Evolutionary conservation across 352 stramenopile species (phyloP), one percentile per base, ranked within the genome.

Genomic region (Phytopythium ostracodes): DNA sequence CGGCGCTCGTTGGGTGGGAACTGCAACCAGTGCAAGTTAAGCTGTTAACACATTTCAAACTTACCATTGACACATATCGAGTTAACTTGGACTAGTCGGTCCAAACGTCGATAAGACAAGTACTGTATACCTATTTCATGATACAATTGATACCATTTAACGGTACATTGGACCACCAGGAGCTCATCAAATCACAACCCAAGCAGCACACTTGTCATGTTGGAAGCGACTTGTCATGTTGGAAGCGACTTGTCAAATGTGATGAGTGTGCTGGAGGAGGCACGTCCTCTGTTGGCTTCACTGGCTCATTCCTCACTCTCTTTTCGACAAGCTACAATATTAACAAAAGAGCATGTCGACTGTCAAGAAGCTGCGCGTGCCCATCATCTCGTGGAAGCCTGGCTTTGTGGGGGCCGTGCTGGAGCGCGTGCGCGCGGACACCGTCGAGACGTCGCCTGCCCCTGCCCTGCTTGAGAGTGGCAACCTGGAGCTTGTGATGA

Each of bases 301-400:
- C 42, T 5, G 0, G 42, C 42, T 27, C 42, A 15, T 20, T 49
- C 42, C 10, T 49, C 42, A 49, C 22, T 15, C 42, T 22, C 8
- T 20, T 49, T 49, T 9, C 42, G n/a, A n/a, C n/a, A n/a, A n/a
- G n/a, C n/a, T n/a, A n/a, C n/a, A n/a, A n/a, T n/a, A n/a, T n/a
- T n/a, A n/a, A n/a, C n/a, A n/a, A n/a, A n/a, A n/a, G n/a, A n/a
- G n/a, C n/a, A 56, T 56, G 51, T 4, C 27, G 29, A 5, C 29
- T 40, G 22, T 52, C 11, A 29, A 59, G 31, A 63, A 62, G 60
- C 62, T 84, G 38, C 73, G 73, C 18, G 76, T 88, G 31, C 77
- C 79, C 43, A 70, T 88, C 49, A 68, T 88, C 64, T 82, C 77
- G 47, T 79, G 70, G 42, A 82, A 85, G 62, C 54, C 70, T 15